Base-by-base conservation (phyloP, 208 protist genomes). In the Vickermania ingenoplastis region DNA sequence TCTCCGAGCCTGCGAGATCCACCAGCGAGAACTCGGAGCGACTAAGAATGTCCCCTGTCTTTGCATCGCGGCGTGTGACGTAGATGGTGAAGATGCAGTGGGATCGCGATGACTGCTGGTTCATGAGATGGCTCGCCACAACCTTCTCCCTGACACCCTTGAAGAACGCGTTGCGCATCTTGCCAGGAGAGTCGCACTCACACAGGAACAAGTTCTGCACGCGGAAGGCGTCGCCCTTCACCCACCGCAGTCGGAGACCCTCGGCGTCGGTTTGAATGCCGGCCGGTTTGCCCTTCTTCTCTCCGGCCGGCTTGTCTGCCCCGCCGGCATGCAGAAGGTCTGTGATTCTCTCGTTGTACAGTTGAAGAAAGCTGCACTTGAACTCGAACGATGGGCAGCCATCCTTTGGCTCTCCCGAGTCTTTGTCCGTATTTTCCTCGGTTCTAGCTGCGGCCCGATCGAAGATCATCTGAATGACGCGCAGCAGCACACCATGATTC, bases 1-100 rank as follows among this genome's bases (percentile, higher is more conserved):
- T 90, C 57, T 97, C 92, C 2, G 92, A 97, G 2, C 92, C 92
- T 0, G 92, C 92, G 1, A 97, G 60, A 56, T 97, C 92, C 21
- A 97, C 92, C 57, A 97, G 63, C 5, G 83, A 87, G 5, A 97
- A 61, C 66, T 93, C 83, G 0, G 86, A 75, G 0, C 55, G 65
- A 58, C 74, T 77, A 23, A 57, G 74, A 7, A 81, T 64, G 17
- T 41, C 52, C 24, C 56, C 76, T 41, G 54, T 77, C 24, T 76
- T 61, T 2, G 65, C 55, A 29, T 79, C 72, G 0, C 55, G 73
- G 36, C 76, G 70, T 36, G 83, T 76, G 11, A 96, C 82, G 58
- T 96, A 81, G 41, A 95, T 73, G 23, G 88, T 94, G 54, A 95
- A 94, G 25, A 96, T 66, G 58, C 80, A 86, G 71, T 97, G 93